phyloP scores from a whole-genome alignment of 805 yeast species.

The Cyberlindnera sargentensis region DNA sequence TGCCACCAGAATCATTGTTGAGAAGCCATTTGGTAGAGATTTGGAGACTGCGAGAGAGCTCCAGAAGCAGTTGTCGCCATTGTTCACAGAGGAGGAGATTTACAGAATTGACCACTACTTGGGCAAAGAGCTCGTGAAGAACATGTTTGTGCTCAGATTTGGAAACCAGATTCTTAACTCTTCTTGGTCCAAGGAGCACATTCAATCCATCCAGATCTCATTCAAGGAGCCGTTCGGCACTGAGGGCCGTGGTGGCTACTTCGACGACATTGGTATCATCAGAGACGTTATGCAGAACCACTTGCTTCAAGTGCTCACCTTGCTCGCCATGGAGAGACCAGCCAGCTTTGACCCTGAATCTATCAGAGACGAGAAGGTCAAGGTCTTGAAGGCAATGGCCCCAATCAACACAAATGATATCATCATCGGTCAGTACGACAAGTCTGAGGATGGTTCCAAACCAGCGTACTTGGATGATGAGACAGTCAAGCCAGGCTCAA shows the following conservation, averaged over 20 bases:
- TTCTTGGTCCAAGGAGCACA: constrained; percentile 80
- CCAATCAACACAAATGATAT: constrained; percentile 60
- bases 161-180: constrained; percentile 84
- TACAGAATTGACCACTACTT: constrained; percentile 96
- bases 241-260: constrained; percentile 98
- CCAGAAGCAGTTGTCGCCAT: constrained; percentile 72
- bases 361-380: constrained; percentile 93
- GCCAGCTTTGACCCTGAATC: constrained; percentile 87
- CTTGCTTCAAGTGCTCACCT: constrained; percentile 82
- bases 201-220: constrained; percentile 76
- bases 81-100: constrained; percentile 85
- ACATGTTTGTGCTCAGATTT: constrained; percentile 80
- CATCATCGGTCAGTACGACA: constrained; percentile 81
- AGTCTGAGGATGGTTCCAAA: constrained; percentile 79
- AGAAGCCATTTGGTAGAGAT: constrained; percentile 97
- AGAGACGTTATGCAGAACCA: constrained; percentile 99
- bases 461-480: constrained; percentile 92
- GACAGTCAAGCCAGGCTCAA: constrained; percentile 74
- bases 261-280: constrained; percentile 89
- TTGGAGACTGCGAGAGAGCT: constrained; percentile 69
- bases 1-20: constrained; percentile 76
- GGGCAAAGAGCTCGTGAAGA: constrained; percentile 98
- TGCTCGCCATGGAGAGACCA: constrained; percentile 95
- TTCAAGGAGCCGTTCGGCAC: constrained; percentile 99
- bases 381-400: constrained; percentile 76